Base-by-base conservation (phyloP, 2,329 filamentous ascomycete species). In the Gyromitra esculenta region DNA sequence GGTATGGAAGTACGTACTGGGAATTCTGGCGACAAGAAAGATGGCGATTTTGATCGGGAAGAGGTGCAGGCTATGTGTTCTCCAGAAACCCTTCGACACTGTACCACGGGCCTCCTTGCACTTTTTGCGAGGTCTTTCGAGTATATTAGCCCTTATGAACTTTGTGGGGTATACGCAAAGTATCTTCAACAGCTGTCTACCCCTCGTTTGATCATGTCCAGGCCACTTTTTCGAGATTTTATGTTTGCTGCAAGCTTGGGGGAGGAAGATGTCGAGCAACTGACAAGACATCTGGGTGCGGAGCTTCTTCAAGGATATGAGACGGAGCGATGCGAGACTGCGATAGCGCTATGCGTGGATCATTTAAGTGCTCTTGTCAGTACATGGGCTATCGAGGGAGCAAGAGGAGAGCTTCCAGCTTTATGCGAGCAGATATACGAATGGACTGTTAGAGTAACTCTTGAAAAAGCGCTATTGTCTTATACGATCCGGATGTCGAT, bases 351-450 rank as follows among this genome's bases (percentile, higher is more conserved):
- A 18, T 91, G 90, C 78, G 86, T 97, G 31, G 88, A 91, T 60
- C 84, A 92, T 70, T 87, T 97, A 82, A 85, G 88, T 66, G 88
- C 87, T 45, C 86, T 93, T 66, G 87, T 89, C 50, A 83, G 84
- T 11, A 84, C 89, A 50, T 96, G 92, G 92, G 85, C 85, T 15
- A 84, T 86, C 1, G 86, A 88, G 25, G 86, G 82, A 1, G 82
- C 87, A 52, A 85, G 86, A 25, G 87, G 87, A 43, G 85, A 89
- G 0, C 85, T 97, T 1, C 87, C 87, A n/a, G 87, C 88, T 1
- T 86, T 88, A 52, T 92, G 91, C 2, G 88, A 89, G 21, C 91
- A 96, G 76, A 85, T 97, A 21, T 98, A 98, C 82, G 85, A 88
- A 57, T 93, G 93, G 85, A 91, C 96, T 79, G 87, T 94, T 60